These are phyloP conservation scores for Chenopodium suecicum DNA, from an alignment of 148 eudicot genomes.

Conservation along the genomic window DNA sequence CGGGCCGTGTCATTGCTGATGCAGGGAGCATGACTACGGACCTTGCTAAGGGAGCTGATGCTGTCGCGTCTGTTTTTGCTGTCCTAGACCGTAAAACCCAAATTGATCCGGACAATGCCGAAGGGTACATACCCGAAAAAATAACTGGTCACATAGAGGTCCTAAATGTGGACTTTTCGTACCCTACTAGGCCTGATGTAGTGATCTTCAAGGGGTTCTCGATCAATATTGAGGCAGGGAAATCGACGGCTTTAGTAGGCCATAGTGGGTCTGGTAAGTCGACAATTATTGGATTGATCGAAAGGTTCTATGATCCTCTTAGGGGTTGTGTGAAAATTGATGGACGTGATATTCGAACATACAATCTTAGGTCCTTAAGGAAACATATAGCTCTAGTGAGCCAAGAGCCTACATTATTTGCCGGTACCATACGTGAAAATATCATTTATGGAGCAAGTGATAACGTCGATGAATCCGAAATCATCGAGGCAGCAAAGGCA, in stretches of 20 bases:
- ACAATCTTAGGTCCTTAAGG: slow-evolving; percentile 51
- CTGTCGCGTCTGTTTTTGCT: slow-evolving; percentile 64
- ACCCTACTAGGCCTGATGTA: slow-evolving; percentile 55
- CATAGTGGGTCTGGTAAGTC: slow-evolving; percentile 89
- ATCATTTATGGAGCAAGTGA: slow-evolving; percentile 52
- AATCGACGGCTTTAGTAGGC: slow-evolving; percentile 76
- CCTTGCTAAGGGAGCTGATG: slow-evolving; percentile 66
- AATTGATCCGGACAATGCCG: slow-evolving; percentile 70
- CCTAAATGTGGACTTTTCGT: slow-evolving; percentile 52
- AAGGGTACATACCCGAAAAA: slow-evolving; percentile 49
- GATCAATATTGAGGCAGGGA: slow-evolving; percentile 34
- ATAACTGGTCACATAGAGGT: slow-evolving; percentile 56
- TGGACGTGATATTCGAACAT: slow-evolving; percentile 50
- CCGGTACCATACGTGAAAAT: slow-evolving; percentile 61
- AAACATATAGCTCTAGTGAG: slow-evolving; percentile 74
- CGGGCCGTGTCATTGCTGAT: slow-evolving; percentile 82
- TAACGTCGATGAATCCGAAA: slow-evolving; percentile 44
- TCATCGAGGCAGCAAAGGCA: slow-evolving; percentile 45
- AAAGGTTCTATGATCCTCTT: slow-evolving; percentile 72
- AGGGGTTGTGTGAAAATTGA: slow-evolving; percentile 58
- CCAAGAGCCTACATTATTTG: slow-evolving; percentile 72
- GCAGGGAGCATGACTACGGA: slow-evolving; percentile 86
- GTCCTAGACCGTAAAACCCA: slow-evolving; percentile 59
- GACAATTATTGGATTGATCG: slow-evolving; percentile 61
- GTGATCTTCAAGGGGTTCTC: slow-evolving; percentile 44